Base-by-base conservation (phyloP, 495 filamentous ascomycete species). In the Endocarpon pusillum region DNA sequence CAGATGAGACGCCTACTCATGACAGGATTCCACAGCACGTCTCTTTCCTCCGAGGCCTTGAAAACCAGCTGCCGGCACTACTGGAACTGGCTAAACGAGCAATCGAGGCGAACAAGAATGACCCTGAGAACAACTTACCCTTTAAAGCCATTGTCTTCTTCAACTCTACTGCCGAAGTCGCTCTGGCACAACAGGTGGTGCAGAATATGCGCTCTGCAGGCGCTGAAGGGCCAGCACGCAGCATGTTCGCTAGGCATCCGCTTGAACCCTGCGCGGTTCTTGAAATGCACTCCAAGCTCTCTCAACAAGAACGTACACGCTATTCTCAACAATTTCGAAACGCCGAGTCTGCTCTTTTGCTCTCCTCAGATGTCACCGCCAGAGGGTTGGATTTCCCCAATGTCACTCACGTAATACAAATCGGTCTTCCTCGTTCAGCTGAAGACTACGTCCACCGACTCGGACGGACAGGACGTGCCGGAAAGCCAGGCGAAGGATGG, bases 61-160 rank as follows among this genome's bases (percentile, higher is more conserved):
- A 87, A 44, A 94, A 94, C 53, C 47, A 67, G 19, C 55, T 80
- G 33, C 85, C 91, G 6, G 51, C 81, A 9, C 44, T 94, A 11
- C 53, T 86, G 24, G 84, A 96, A 52, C 60, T 97, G 31, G 57
- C 63, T 36, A 57, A 75, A 42, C 66, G 65, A 18, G 71, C 73
- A 41, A 49, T 63, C 23, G 41, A 54, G 9, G 52, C 52, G 4
- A 38, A 47, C 4, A 38, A 43, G 7, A 21, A 52, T 1, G 44
- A 53, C 9, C 45, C 52, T 14, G 33, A 43, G 11, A 52, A 52
- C 8, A 51, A 43, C 21, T 53, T 54, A 6, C 86, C 85, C 1
- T 92, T 96, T 67, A 97, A 96, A 59, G 83, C 82, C 17, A 89
- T 97, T 37, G 61, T 94, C 26, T 97, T 89, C 59, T 78, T 83